Base-by-base conservation (phyloP, 2,329 filamentous ascomycete species). In the Colletotrichum gigasporum region DNA sequence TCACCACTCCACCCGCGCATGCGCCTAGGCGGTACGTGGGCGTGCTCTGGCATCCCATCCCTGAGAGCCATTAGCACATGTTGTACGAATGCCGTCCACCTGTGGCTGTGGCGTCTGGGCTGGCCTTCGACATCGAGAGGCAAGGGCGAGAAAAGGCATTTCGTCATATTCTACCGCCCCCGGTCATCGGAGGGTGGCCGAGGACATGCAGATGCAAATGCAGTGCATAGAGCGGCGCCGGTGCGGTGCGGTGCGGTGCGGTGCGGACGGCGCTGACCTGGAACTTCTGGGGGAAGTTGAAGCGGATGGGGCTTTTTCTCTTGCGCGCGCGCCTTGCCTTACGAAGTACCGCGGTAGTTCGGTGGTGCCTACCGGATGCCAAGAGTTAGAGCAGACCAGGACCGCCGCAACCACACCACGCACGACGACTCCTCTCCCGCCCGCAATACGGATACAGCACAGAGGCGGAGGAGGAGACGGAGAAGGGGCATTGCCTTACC, bases 101-200 rank as follows among this genome's bases (percentile, higher is more conserved):
- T 18, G 39, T 55, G 39, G 18, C 11, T 41, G 10, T 18, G 26
- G 39, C 18, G 16, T 18, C 28, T 35, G 30, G 9, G 18, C 14
- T 55, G 9, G 9, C 34, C 52, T 44, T 12, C n/a, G n/a, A n/a
- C n/a, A n/a, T n/a, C n/a, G n/a, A n/a, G n/a, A n/a, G 34, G 5
- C 48, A 52, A 28, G 20, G 34, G 24, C 45, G 20, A 30, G 26
- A 34, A 20, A n/a, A 32, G 45, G 14, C 35, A 53, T 53, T 63
- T 45, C 60, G 37, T 59, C 54, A 63, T 59, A 51, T 52, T 12
- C 14, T 28, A 22, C 8, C 20, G 14, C 24, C 58, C 60, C 60
- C 60, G 44, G 60, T 34, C 60, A 26, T 59, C 60, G 60, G 60
- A 63, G 54, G 45, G 44, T 63, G 60, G 30, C 60, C 60, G 60